Base-by-base conservation (phyloP, 306 rosid genomes). In the Rosa rugosa region DNA sequence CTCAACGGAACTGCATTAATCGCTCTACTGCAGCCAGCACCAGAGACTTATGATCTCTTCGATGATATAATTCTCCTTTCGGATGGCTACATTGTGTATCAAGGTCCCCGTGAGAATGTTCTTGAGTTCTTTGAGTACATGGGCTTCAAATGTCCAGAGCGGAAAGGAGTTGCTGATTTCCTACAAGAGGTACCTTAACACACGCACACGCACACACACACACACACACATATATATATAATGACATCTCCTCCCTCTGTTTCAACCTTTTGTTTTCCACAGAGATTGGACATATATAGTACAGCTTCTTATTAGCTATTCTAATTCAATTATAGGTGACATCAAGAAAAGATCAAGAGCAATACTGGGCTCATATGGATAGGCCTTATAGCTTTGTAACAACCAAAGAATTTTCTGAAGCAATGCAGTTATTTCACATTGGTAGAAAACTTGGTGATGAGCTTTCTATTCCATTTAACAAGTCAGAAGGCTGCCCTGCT, bases 11-110 rank as follows among this genome's bases (percentile, higher is more conserved):
- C 87, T 27, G 87, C 90, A 11, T 41, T 84, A 4, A 81, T 86
- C 64, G 84, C 90, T 79, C 90, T 86, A 47, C 85, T 86, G 59
- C 90, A 86, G 77, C 90, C 90, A 17, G 84, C 90, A 23, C 90
- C 87, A 0, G 90, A 86, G 75, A 84, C 87, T 34, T 86, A 83
- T 22, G 87, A 81, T 49, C 85, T 86, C 5, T 86, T 84, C 23
- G 90, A 86, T 59, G 90, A 84, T 68, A 68, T 86, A 53, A 79
- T 86, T 46, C 84, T 86, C 71, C 82, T 86, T 57, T 84, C 90
- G 10, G 87, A 84, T 57, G 90, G 87, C 0, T 72, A 74, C 63
- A 84, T 86, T 36, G 87, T 86, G 78, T 86, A 84, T 53, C 87
- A 86, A 77, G 90, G 90, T 36, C 87, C 87, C 1, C 82, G 84